Conservation (phyloP, 495 filamentous ascomycete genomes). For the Podospora conica region DNA sequence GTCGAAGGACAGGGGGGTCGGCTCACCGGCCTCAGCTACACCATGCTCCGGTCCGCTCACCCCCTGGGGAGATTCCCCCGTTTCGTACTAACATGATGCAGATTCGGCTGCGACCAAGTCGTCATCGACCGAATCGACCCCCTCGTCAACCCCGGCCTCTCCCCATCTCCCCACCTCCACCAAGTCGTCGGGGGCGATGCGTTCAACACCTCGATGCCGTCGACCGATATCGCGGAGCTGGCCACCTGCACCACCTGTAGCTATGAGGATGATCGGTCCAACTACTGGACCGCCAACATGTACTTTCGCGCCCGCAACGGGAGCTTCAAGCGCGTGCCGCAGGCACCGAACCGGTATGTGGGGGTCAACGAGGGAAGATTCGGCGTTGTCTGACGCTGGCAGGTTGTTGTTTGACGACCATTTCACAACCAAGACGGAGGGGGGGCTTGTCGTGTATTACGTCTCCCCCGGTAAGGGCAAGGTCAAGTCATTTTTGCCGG, state of each 20-base stretch:
- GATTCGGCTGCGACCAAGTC: slow-evolving; percentile 23
- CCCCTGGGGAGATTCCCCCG: no score
- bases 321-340: slow-evolving; percentile 36
- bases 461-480: slow-evolving; percentile 9
- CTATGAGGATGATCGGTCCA: slow-evolving; percentile 32
- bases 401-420: slow-evolving; percentile 11
- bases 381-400: neutral
- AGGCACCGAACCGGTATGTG: slow-evolving; percentile 30
- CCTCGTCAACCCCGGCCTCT: slow-evolving; percentile 28
- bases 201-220: slow-evolving; percentile 29
- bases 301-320: slow-evolving; percentile 36
- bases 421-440: slow-evolving; percentile 14
- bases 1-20: neutral
- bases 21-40: neutral
- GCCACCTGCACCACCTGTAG: slow-evolving; percentile 31
- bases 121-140: slow-evolving; percentile 24
- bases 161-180: slow-evolving; percentile 33
- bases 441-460: slow-evolving; percentile 14
- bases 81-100: neutral
- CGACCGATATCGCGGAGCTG: slow-evolving; percentile 23
- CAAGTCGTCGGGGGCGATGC: slow-evolving; percentile 39
- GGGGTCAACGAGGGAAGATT: neutral
- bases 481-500: slow-evolving; percentile 14
- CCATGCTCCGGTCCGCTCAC: neutral
- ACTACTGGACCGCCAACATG: slow-evolving; percentile 40